Conservation (phyloP, 305 asterid species). For the Fraxinus angustifolia region DNA sequence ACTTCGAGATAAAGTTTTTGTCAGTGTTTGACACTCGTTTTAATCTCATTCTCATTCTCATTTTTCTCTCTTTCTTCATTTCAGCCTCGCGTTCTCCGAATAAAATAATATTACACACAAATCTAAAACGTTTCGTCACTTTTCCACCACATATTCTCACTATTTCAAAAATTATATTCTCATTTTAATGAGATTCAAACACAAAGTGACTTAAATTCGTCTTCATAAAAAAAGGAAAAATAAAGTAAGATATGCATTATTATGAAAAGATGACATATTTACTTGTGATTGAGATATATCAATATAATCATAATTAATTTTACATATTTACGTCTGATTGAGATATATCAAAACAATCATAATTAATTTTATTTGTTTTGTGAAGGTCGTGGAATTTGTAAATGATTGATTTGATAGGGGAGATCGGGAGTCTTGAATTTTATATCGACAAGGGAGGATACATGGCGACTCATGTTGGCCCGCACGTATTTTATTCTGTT, state of each 20-base stretch:
- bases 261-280: conserved; percentile 6
- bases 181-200: no score
- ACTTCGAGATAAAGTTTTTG: background rate
- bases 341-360: background rate
- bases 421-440: background rate
- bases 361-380: background rate
- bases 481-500: background rate
- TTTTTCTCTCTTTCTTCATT: no score
- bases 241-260: background rate
- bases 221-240: background rate
- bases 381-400: background rate
- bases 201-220: background rate
- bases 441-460: background rate
- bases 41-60: no score
- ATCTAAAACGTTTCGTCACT: no score
- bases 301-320: background rate
- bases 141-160: no score
- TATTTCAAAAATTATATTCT: no score
- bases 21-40: background rate
- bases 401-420: background rate
- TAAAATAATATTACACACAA: no score
- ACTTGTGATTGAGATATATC: background rate
- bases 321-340: background rate
- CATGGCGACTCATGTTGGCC: background rate
- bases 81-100: no score